A percentile compares a stretch with the other conserved stretches of the same genome.
Evolutionary conservation across 495 filamentous ascomycete genomes (phyloP).

Genomic region (Alectoria sarmentosa): DNA sequence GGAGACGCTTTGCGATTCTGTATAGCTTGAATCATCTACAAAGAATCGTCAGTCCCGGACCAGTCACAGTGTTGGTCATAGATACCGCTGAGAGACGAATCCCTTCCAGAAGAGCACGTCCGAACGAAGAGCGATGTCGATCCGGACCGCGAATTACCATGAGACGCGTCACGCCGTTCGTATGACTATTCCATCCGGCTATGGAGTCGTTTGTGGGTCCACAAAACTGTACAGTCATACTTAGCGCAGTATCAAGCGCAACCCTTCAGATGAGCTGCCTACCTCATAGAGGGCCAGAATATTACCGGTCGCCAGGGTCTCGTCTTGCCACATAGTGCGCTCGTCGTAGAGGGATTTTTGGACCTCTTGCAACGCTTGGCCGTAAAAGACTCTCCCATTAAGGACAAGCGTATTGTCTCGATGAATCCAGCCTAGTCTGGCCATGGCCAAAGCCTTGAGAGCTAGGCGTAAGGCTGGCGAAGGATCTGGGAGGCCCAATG

Average conservation of each 20-base stretch:
- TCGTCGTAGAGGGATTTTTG: neutral
- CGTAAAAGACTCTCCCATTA: neutral
- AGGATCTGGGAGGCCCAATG: neutral
- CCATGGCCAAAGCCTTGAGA: neutral
- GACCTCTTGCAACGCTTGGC: neutral
- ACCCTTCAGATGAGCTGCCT: neutral
- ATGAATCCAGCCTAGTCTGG: constrained; percentile 4
- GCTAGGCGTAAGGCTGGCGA: constrained; percentile 3
- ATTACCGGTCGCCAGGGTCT: neutral
- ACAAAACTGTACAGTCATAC: neutral
- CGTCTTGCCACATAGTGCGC: constrained; percentile 1
- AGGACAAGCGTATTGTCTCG: neutral
- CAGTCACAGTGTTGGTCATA: neutral
- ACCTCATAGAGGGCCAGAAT: neutral
- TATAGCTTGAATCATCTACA: constrained; percentile 1
- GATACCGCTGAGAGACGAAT: neutral
- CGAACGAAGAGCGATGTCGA: neutral
- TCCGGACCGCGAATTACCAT: neutral
- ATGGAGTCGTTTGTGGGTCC: constrained; percentile 2
- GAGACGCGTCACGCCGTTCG: neutral
- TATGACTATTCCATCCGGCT: constrained; percentile 2
- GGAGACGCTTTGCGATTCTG: neutral
- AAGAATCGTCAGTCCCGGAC: neutral
- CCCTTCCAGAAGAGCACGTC: neutral
- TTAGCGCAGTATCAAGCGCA: neutral